Conservation (phyloP, 768 basidiomycete genomes). For the Collybia sp. region DNA sequence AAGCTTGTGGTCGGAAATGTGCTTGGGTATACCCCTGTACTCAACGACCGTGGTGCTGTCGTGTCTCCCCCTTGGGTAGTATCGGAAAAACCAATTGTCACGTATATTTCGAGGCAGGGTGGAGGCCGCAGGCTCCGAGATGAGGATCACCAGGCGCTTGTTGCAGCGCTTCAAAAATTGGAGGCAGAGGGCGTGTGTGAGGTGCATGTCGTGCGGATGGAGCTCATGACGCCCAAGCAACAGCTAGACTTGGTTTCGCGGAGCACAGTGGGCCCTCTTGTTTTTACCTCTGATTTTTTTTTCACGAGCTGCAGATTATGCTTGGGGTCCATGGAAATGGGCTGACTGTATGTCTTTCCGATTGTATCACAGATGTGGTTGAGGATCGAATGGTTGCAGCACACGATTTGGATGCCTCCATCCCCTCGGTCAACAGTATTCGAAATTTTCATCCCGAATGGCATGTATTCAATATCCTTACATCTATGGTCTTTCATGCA, state of each 20-base stretch:
- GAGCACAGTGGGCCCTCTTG: constrained; percentile 46
- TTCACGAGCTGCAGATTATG: constrained; percentile 32
- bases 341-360: constrained; percentile 38
- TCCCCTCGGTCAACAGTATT: constrained; percentile 60
- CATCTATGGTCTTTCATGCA: background rate
- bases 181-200: constrained; percentile 46
- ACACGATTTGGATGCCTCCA: constrained; percentile 66
- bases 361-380: background rate
- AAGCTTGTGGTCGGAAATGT: constrained; percentile 20
- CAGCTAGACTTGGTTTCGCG: constrained; percentile 57
- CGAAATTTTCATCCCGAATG: constrained; percentile 62
- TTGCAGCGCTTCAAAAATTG: constrained; percentile 41
- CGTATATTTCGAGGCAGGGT: constrained; percentile 60
- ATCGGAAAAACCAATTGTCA: constrained; percentile 28
- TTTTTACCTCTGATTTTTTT: background rate
- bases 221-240: constrained; percentile 48
- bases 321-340: constrained; percentile 70
- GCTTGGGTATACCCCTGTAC: constrained; percentile 23
- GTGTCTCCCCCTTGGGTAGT: constrained; percentile 1
- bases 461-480: constrained; percentile 20
- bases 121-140: constrained; percentile 32
- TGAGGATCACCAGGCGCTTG: constrained; percentile 44
- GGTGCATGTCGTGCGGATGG: constrained; percentile 36
- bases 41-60: constrained; percentile 8
- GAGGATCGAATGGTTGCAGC: constrained; percentile 15